Percentiles rank a stretch among this genome's conserved stretches.
These are phyloP conservation scores for Boletus edulis DNA, from an alignment of 768 basidiomycete species.

Conservation along the genomic window DNA sequence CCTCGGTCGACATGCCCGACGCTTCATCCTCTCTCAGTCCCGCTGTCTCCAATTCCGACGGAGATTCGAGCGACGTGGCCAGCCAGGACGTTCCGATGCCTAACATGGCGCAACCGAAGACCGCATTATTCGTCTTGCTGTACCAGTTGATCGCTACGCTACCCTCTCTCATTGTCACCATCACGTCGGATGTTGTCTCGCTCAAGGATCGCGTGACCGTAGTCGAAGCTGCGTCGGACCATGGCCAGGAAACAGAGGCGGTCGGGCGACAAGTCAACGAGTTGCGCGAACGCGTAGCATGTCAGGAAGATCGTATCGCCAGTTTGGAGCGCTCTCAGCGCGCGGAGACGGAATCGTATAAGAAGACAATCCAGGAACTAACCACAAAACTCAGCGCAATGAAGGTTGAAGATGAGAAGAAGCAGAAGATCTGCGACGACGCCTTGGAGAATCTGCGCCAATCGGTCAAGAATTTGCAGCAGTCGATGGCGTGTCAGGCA, in stretches of 20 bases:
- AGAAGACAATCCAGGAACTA: conserved; percentile 14
- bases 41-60: not conserved
- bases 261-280: conserved; percentile 7
- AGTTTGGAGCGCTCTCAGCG: conserved; percentile 7
- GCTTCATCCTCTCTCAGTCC: not conserved
- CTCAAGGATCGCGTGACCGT: conserved; percentile 18
- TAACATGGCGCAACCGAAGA: conserved; percentile 1
- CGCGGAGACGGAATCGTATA: not conserved
- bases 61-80: not conserved
- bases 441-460: conserved; percentile 1
- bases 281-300: conserved; percentile 7
- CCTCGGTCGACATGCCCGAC: not conserved
- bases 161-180: not conserved
- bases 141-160: conserved; percentile 5
- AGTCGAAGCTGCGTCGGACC: conserved; percentile 5
- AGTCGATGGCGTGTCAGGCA: conserved; percentile 11
- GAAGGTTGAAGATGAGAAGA: conserved; percentile 6
- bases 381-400: not conserved
- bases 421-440: not conserved
- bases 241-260: not conserved
- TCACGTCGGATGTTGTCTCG: conserved; percentile 10
- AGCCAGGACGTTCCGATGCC: not conserved
- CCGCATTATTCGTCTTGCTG: conserved; percentile 2
- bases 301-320: conserved; percentile 13
- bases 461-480: conserved; percentile 1